Percentiles rank a stretch among this genome's conserved stretches.
phyloP scores from a whole-genome alignment of 257 asterid genomes.

The Rubia yunnanensis region DNA sequence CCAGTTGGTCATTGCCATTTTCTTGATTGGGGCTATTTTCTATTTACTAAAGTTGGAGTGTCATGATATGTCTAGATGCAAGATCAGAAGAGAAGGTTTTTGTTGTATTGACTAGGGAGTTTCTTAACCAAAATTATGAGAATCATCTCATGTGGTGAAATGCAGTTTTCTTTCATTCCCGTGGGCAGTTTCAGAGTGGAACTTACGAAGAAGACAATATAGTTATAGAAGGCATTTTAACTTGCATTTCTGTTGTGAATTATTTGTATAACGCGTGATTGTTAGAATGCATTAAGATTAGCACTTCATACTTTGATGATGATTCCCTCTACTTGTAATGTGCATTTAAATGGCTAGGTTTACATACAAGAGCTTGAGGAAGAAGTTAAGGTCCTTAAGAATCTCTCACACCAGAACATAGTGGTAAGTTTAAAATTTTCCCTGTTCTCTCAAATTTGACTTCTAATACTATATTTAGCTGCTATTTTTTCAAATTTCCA shows the following conservation, averaged over 20 bases:
- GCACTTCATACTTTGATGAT: neutral
- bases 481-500: neutral
- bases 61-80: neutral
- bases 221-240: neutral
- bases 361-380: slow-evolving; percentile 28
- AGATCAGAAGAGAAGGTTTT: neutral
- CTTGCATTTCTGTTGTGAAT: neutral
- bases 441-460: neutral
- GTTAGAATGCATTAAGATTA: neutral
- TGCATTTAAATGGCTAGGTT: slow-evolving; percentile 13
- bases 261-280: neutral
- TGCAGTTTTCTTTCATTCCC: neutral
- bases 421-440: slow-evolving; percentile 20
- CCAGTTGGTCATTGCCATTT: neutral
- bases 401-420: slow-evolving; percentile 30
- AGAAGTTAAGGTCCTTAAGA: slow-evolving; percentile 28
- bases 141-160: neutral
- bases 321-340: neutral
- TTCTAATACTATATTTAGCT: neutral
- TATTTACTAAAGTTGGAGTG: neutral
- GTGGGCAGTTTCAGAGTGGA: neutral
- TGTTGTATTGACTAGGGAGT: neutral
- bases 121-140: neutral
- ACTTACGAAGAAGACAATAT: neutral
- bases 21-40: neutral